phyloP scores from a whole-genome alignment of 495 filamentous ascomycete genomes.

The Aspergillus avenaceus region DNA sequence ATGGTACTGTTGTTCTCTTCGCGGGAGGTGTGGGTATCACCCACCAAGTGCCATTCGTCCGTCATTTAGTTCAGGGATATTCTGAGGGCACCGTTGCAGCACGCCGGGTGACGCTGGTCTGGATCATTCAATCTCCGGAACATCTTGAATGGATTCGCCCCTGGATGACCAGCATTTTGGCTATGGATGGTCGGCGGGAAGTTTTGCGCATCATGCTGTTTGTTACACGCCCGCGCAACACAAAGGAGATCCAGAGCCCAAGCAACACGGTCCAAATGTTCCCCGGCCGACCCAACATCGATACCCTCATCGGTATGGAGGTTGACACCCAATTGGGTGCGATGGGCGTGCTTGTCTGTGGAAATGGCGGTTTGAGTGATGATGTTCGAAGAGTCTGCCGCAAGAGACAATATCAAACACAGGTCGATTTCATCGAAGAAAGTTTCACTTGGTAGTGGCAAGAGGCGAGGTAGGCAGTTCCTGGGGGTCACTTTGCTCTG shows the following conservation, averaged over 20 bases:
- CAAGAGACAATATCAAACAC: conserved; percentile 54
- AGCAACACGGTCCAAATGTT: conserved; percentile 79
- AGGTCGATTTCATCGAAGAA: conserved; percentile 83
- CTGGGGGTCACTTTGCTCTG: not conserved
- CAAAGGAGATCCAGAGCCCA: conserved; percentile 66
- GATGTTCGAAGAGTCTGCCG: conserved; percentile 75
- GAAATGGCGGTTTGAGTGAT: conserved; percentile 77
- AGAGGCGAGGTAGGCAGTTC: not conserved
- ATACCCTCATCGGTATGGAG: conserved; percentile 71
- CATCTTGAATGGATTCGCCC: conserved; percentile 88
- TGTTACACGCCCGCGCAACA: conserved; percentile 73
- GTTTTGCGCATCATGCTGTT: conserved; percentile 82
- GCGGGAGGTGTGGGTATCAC: conserved; percentile 93
- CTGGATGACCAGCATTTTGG: conserved; percentile 86
- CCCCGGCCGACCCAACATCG: conserved; percentile 76
- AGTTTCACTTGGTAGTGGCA: conserved; percentile 74
- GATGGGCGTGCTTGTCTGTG: conserved; percentile 88
- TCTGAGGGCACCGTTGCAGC: conserved; percentile 72
- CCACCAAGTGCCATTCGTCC: conserved; percentile 86
- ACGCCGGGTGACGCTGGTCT: conserved; percentile 75
- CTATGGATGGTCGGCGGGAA: conserved; percentile 71
- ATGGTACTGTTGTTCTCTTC: conserved; percentile 85
- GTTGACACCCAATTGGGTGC: conserved; percentile 73
- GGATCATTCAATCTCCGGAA: conserved; percentile 85
- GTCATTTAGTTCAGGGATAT: conserved; percentile 70